Evolutionary conservation across 2,329 filamentous ascomycete species (phyloP), one percentile per base, ranked within the genome.

Genomic region (Neocucurbitaria cava): DNA sequence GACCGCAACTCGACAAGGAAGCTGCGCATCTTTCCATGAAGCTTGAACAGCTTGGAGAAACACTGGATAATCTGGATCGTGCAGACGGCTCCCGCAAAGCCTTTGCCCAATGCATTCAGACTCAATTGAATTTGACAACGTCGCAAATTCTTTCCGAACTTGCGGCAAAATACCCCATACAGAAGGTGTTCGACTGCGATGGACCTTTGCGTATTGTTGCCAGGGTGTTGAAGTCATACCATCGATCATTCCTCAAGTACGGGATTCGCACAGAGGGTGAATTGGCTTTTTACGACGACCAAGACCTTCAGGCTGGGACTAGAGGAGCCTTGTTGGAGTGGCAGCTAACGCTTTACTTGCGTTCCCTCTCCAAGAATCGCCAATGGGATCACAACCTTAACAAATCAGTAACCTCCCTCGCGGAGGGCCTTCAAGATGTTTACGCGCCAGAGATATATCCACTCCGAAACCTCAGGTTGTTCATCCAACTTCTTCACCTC

Each of bases 31-130:
- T 90, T 1, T 75, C 82, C 0, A 80, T 81, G 48, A 92, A 91
- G 67, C 77, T 90, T 35, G 89, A 91, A 68, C 80, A 85, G 10
- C 82, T 90, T 62, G 88, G 85, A 2, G 86, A 89, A 35, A 66
- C 87, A 1, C 86, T 84, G 61, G 85, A 82, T 60, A 72, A 77
- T 1, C 73, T 78, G 13, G 83, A 84, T 4, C 79, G 83, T 41
- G 75, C 77, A 17, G 82, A 84, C 2, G 85, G 89, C 56, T 84
- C 88, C 0, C 79, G 85, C 10, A 79, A 82, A 28, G 83, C 85
- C 1, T 79, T 89, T 6, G 78, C 82, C 45, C 81, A 83, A 15
- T 84, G 91, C n/a, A 83, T 88, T 51, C 81, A 83, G 15, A 82
- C 82, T 48, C 80, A 89, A 64, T 79, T 90, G 5, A 82, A 84